Conservation (phyloP, 108 stramenopile genomes). For the Epipyxis sp. region DNA sequence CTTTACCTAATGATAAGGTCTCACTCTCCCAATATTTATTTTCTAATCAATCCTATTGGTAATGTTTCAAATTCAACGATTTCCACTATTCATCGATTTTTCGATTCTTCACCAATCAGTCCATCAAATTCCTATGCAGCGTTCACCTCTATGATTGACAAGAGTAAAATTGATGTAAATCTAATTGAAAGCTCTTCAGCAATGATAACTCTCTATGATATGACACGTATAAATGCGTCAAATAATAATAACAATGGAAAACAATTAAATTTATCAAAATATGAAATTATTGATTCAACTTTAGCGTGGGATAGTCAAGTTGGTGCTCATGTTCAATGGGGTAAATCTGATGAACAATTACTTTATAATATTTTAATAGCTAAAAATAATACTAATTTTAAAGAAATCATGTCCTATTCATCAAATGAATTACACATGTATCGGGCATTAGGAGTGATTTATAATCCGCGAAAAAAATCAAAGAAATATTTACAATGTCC, state of each 20-base stretch:
- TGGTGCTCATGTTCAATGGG: slow-evolving; percentile 8
- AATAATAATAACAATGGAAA: too few species aligned
- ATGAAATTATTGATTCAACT: neutral
- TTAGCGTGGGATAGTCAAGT: slow-evolving; percentile 4
- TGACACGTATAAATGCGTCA: too few species aligned
- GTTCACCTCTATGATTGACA: neutral
- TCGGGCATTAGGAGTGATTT: neutral
- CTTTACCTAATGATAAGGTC: too few species aligned
- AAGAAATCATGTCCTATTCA: too few species aligned
- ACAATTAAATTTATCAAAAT: too few species aligned
- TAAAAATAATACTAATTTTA: neutral
- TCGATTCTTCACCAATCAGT: slow-evolving; percentile 5
- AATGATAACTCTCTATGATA: neutral
- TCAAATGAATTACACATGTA: too few species aligned
- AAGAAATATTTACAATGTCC: neutral
- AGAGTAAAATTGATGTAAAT: neutral
- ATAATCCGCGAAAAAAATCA: neutral
- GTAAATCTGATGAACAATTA: neutral
- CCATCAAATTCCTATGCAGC: neutral
- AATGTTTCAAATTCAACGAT: too few species aligned
- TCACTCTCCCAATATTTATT: too few species aligned
- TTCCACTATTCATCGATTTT: slow-evolving; percentile 22
- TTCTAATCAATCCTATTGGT: too few species aligned
- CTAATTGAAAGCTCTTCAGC: neutral
- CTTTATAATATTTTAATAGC: neutral